Percentiles rank a stretch among this genome's conserved stretches.
Evolutionary conservation across 768 basidiomycete species (phyloP).

Genomic region (Daedalea quercina): DNA sequence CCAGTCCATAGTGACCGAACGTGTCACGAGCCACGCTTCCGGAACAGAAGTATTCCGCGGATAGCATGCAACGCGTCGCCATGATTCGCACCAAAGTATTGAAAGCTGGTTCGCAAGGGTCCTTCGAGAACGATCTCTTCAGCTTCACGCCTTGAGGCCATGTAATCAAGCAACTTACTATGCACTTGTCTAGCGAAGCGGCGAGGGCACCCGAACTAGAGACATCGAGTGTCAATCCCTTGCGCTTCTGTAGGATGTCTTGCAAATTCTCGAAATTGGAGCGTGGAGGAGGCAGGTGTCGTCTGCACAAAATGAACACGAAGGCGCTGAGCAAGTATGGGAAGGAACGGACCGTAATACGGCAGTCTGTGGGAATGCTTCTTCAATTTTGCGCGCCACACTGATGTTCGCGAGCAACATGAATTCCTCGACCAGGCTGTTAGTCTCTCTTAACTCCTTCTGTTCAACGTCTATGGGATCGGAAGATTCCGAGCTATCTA

Average conservation of each 20-base stretch:
- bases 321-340: neutral
- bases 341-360: conserved; percentile 60
- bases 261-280: conserved; percentile 95
- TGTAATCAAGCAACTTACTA: conserved; percentile 42
- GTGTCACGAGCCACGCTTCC: conserved; percentile 89
- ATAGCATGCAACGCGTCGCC: conserved; percentile 97
- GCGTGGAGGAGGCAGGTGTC: conserved; percentile 86
- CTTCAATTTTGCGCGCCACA: conserved; percentile 87
- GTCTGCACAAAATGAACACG: conserved; percentile 34
- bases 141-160: conserved; percentile 4
- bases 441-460: conserved; percentile 88
- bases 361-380: conserved; percentile 92
- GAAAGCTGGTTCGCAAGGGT: conserved; percentile 80
- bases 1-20: conserved; percentile 97
- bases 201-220: conserved; percentile 89
- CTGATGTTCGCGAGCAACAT: conserved; percentile 98
- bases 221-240: conserved; percentile 78
- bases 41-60: conserved; percentile 97
- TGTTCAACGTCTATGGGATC: conserved; percentile 98
- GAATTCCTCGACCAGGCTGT: conserved; percentile 96
- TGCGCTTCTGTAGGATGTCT: conserved; percentile 84
- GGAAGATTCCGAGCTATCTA: conserved; percentile 88
- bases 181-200: conserved; percentile 77
- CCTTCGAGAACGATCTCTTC: conserved; percentile 36
- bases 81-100: conserved; percentile 98